phyloP scores from a whole-genome alignment of 352 stramenopile genomes.

The Detonula confervacea region DNA sequence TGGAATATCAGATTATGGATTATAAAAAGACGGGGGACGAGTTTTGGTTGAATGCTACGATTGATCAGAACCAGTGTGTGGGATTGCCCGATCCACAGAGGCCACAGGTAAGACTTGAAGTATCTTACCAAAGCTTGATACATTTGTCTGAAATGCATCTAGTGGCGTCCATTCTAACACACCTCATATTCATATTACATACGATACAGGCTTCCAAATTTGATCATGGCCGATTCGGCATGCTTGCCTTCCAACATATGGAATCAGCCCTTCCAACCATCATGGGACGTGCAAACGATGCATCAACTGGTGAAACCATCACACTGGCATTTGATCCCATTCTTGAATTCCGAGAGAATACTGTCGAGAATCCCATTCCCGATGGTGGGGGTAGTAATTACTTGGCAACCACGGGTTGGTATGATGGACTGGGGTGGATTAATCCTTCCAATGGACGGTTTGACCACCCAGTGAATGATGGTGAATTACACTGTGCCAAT shows the following conservation, averaged over 20 bases:
- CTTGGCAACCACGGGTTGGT: not conserved
- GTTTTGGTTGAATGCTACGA: conserved; percentile 13
- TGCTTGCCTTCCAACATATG: not conserved
- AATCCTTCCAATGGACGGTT: not conserved
- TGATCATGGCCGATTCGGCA: not conserved
- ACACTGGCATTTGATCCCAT: conserved; percentile 43
- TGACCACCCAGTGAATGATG: conserved; percentile 2
- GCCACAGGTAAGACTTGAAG: not conserved
- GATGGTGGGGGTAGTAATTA: conserved; percentile 48
- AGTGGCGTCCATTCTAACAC: not conserved
- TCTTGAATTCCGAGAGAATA: conserved; percentile 45
- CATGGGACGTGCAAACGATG: conserved; percentile 3
- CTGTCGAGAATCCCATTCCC: conserved; percentile 47
- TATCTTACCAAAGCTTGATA: not conserved
- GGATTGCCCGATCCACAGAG: conserved; percentile 7
- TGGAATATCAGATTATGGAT: not conserved
- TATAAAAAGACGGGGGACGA: conserved; percentile 11
- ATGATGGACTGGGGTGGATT: conserved; percentile 8
- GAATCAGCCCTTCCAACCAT: conserved; percentile 2
- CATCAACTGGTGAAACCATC: not conserved
- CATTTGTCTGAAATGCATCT: not conserved
- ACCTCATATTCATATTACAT: not conserved
- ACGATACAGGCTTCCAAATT: conserved; percentile 1
- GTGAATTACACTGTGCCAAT: not conserved
- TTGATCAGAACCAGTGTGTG: conserved; percentile 3